phyloP scores from a whole-genome alignment of 495 filamentous ascomycete species.

The Neurospora tetraspora region DNA sequence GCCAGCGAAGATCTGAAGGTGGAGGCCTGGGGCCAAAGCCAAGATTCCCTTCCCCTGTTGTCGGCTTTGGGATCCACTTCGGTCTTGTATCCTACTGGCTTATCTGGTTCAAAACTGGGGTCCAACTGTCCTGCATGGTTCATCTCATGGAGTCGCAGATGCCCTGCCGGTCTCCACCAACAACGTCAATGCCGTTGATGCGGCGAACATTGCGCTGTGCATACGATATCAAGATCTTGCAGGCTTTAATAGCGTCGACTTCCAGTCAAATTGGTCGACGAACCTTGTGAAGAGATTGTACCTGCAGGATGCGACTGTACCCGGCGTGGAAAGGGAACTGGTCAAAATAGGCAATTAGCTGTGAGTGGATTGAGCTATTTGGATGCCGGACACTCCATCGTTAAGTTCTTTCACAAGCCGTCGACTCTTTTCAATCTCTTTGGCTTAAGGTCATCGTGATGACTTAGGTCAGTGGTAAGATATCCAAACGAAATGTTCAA shows the following conservation, averaged over 20 bases:
- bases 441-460: background rate
- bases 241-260: background rate
- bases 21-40: background rate
- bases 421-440: background rate
- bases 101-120: background rate
- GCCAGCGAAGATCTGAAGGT: background rate
- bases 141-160: constrained; percentile 3
- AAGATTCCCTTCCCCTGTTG: background rate
- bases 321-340: background rate
- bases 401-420: too few relatives aligned
- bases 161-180: background rate
- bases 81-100: constrained; percentile 18
- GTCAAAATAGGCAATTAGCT: background rate
- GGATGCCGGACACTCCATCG: background rate
- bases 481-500: background rate
- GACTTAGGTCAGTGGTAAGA: background rate
- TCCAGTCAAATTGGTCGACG: background rate
- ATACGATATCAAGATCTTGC: background rate
- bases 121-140: constrained; percentile 7
- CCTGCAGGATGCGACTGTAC: background rate
- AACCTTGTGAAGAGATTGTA: background rate
- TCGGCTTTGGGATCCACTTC: constrained; percentile 2
- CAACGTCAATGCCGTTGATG: background rate
- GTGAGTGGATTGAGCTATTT: background rate
- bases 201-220: background rate